These are phyloP conservation scores for Aspergillus sp. DNA, from an alignment of 2,329 filamentous ascomycete genomes.

Conservation along the genomic window DNA sequence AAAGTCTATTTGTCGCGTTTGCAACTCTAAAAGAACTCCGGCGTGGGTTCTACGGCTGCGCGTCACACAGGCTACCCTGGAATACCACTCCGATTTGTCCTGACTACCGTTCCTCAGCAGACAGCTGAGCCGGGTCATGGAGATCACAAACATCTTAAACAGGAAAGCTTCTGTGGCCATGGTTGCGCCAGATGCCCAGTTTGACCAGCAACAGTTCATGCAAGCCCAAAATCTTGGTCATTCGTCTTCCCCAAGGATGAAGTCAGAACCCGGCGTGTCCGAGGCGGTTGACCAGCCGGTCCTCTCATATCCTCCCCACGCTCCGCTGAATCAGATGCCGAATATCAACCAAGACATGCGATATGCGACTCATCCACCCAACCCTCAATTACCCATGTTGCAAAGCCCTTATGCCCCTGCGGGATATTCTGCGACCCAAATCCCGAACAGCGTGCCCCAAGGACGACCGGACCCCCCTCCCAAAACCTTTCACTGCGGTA, in stretches of 20 bases:
- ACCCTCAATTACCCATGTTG: conserved; percentile 54
- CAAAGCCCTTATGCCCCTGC: conserved; percentile 54
- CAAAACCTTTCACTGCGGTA: conserved; percentile 85
- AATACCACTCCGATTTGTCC: conserved; percentile 25
- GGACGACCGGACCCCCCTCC: conserved; percentile 52
- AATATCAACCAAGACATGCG: conserved; percentile 53
- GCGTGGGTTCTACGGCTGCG: conserved; percentile 16
- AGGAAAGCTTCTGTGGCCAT: conserved; percentile 48
- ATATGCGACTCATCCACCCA: conserved; percentile 55
- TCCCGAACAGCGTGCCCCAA: conserved; percentile 45
- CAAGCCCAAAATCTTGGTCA: conserved; percentile 41
- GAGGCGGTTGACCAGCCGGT: conserved; percentile 58
- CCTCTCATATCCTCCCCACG: conserved; percentile 57
- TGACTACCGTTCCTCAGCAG: conserved; percentile 31
- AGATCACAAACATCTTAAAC: conserved; percentile 54
- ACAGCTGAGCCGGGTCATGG: conserved; percentile 46
- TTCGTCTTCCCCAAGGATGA: conserved; percentile 53
- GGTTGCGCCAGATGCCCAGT: conserved; percentile 43
- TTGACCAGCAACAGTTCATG: conserved; percentile 46
- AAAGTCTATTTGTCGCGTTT: background rate
- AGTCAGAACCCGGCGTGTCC: conserved; percentile 58
- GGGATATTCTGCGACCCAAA: conserved; percentile 49
- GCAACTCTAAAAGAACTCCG: background rate
- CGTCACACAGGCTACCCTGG: conserved; percentile 16
- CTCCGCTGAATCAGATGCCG: conserved; percentile 53